phyloP scores from a whole-genome alignment of 192 early-diverging fungal genomes.

The Entomortierella chlamydospora region DNA sequence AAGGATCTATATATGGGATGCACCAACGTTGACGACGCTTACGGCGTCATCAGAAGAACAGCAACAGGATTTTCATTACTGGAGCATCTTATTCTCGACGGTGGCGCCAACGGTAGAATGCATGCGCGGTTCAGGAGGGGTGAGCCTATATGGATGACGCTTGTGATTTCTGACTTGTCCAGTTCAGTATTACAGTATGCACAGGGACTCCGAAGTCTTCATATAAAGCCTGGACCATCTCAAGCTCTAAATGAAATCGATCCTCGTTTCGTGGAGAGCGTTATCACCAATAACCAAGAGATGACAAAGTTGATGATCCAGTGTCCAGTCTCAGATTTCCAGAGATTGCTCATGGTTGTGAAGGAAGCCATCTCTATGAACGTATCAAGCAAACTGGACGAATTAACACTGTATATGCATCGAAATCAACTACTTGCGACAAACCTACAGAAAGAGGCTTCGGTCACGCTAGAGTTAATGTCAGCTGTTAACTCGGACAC shows the following conservation, averaged over 20 bases:
- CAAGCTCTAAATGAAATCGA: neutral
- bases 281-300: neutral
- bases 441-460: neutral
- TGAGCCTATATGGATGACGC: neutral
- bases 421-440: constrained; percentile 3
- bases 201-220: neutral
- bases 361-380: constrained; percentile 5
- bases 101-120: neutral
- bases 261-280: neutral
- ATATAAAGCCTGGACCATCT: neutral
- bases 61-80: neutral
- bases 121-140: neutral
- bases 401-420: neutral
- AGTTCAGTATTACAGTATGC: neutral
- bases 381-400: neutral
- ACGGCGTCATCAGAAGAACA: neutral
- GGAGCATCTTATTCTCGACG: constrained; percentile 12
- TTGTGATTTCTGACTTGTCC: neutral
- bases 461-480: constrained; percentile 4
- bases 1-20: constrained; percentile 6
- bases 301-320: neutral
- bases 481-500: neutral
- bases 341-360: neutral
- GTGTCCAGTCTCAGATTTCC: constrained; percentile 3
- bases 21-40: constrained; percentile 1